A percentile compares a stretch with the other conserved stretches of the same genome.
Conservation (phyloP, 2,329 filamentous ascomycete species). For the Venturia nashicola region DNA sequence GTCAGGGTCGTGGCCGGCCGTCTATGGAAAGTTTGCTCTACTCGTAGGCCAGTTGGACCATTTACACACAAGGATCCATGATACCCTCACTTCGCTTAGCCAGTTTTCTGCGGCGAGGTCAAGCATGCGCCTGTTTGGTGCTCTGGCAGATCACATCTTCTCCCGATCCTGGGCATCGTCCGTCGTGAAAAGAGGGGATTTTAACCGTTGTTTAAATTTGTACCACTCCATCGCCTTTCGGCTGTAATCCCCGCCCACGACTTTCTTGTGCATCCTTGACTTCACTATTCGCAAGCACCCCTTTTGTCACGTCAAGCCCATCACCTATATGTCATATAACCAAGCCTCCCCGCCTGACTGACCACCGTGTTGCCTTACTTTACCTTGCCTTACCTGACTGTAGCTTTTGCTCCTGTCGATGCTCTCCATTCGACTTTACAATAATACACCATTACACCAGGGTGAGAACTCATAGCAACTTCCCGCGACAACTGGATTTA, state of each 20-base stretch:
- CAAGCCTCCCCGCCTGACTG: not conserved
- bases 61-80: not conserved
- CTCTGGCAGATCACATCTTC: not conserved
- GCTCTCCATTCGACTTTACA: not conserved
- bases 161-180: not conserved
- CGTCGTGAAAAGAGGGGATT: not conserved
- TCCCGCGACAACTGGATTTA: not conserved
- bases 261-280: not conserved
- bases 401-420: not conserved
- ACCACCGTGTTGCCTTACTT: not conserved
- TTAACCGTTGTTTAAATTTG: not conserved
- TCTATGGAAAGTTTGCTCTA: not conserved
- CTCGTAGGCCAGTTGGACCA: not conserved
- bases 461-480: not conserved
- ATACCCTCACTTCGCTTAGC: not conserved
- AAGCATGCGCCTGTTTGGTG: not conserved
- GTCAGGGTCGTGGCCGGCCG: not conserved
- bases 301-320: constrained; percentile 1
- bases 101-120: not conserved
- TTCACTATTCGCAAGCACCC: constrained; percentile 1
- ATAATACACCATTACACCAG: not conserved
- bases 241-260: not conserved
- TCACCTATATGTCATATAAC: constrained; percentile 3
- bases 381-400: too few species aligned
- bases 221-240: not conserved